Evolutionary conservation across 805 yeast species (phyloP), one percentile per base, ranked within the genome.

Genomic region (Metschnikowia kofuensis): DNA sequence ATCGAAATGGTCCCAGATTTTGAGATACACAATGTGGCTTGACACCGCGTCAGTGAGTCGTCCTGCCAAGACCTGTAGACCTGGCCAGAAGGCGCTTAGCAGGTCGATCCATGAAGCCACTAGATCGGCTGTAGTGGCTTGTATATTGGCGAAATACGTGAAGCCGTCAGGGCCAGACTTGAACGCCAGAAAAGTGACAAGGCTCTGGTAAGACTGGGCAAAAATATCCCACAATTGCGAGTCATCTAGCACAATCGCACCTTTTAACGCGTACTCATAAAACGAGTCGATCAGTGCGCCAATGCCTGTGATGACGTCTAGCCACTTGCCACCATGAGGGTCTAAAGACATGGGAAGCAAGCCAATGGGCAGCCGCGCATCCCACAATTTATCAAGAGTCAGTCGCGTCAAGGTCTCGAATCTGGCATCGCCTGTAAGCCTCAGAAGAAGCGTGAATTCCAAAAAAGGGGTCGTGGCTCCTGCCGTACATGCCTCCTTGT

Each of bases 251-350:
- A 91, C 61, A 10, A 91, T 77, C 2, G 90, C 72, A 15, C 84
- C 82, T 62, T 91, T 91, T 38, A 89, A 74, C 0, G 96, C 87
- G 65, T 90, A 88, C 61, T 91, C 98, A 62, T 85, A 91, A 59
- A 88, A 88, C 0, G 96, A 89, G 65, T 91, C 98, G 13, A 89
- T 79, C 2, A 96, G 86, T 0, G 97, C 97, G 2, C 98, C 97
- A 9, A 87, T 76, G 0, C 97, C 96, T 0, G 94, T 80, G 37
- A 82, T 66, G 0, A 76, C 63, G 48, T 85, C 85, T 37, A 72
- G 66, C 81, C 88, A 83, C 35, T 63, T 60, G 34, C 82, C 80
- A 0, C 73, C 66, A 1, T 72, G 58, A 0, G 91, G 85, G 51
- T 85, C 83, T 6, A 90, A 70, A 0, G 91, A 76, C 88, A 87